Conservation (phyloP, 139 green algal species). For the Haematococcus lacustris region DNA sequence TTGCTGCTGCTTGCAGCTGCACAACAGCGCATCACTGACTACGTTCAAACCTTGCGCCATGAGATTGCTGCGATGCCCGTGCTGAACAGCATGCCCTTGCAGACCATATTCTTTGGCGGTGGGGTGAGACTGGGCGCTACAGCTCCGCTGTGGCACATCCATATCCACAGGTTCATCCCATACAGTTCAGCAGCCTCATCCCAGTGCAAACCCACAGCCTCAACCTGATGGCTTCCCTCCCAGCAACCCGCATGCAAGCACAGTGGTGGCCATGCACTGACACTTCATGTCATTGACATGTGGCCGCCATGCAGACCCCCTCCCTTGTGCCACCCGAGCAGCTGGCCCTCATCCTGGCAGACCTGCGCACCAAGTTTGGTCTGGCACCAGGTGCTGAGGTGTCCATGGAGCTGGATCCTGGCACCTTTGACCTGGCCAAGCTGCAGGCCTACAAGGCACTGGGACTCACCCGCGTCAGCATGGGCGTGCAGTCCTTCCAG, state of each 20-base stretch:
- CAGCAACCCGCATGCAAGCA: background rate
- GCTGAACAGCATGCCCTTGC: conserved; percentile 25
- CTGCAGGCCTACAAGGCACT: conserved; percentile 64
- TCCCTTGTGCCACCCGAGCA: conserved; percentile 72
- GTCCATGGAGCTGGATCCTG: conserved; percentile 88
- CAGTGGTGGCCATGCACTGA: background rate
- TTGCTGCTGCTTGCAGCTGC: conserved; percentile 15
- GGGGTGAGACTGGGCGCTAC: conserved; percentile 30
- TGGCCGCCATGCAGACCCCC: conserved; percentile 55
- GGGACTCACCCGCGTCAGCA: conserved; percentile 82
- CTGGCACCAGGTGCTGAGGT: conserved; percentile 68
- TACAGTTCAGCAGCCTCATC: background rate
- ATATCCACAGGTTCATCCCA: background rate
- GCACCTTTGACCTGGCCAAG: conserved; percentile 78
- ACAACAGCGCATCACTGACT: conserved; percentile 34
- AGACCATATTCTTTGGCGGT: conserved; percentile 87
- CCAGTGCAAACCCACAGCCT: background rate
- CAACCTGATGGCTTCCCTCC: background rate
- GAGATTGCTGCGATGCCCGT: conserved; percentile 53
- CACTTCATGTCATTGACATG: background rate
- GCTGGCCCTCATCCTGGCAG: conserved; percentile 59
- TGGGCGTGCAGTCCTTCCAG: conserved; percentile 84
- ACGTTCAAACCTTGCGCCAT: conserved; percentile 46
- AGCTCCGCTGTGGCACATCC: background rate
- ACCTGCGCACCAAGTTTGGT: conserved; percentile 38